These are phyloP conservation scores for Pachysandra terminalis DNA, from an alignment of 164 flowering plant genomes.

Conservation along the genomic window DNA sequence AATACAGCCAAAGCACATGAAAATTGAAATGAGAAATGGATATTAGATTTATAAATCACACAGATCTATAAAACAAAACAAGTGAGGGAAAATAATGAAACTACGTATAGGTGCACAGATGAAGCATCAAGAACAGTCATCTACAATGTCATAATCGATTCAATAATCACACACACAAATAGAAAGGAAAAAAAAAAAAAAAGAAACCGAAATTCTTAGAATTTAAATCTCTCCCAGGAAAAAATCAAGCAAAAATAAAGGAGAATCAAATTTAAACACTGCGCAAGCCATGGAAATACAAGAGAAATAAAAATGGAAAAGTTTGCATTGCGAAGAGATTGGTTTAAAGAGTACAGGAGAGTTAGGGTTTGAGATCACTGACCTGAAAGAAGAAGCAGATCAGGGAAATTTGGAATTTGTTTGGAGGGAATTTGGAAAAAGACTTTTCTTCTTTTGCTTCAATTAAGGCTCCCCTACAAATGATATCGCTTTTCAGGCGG, in stretches of 20 bases:
- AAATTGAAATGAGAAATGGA: no score
- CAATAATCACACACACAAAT: neutral
- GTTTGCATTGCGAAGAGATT: neutral
- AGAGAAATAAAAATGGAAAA: no score
- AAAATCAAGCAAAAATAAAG: no score
- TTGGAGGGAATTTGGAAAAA: neutral
- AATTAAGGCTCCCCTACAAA: no score
- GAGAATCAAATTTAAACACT: no score
- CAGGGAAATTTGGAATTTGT: neutral
- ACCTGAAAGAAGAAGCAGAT: neutral
- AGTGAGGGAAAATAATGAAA: neutral
- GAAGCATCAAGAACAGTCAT: neutral
- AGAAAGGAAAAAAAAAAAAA: no score
- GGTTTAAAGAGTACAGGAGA: neutral
- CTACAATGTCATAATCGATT: neutral
- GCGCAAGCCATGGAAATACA: neutral
- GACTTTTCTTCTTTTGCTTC: no score
- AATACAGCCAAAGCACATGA: neutral
- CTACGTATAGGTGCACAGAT: neutral
- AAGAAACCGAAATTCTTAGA: neutral
- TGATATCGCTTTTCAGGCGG: no score
- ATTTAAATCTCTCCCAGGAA: neutral
- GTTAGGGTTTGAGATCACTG: neutral
- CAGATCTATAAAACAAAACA: neutral
- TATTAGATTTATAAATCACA: neutral